Evolutionary conservation across 2,329 filamentous ascomycete genomes (phyloP).

Genomic region (Aspergillus phoenicis): DNA sequence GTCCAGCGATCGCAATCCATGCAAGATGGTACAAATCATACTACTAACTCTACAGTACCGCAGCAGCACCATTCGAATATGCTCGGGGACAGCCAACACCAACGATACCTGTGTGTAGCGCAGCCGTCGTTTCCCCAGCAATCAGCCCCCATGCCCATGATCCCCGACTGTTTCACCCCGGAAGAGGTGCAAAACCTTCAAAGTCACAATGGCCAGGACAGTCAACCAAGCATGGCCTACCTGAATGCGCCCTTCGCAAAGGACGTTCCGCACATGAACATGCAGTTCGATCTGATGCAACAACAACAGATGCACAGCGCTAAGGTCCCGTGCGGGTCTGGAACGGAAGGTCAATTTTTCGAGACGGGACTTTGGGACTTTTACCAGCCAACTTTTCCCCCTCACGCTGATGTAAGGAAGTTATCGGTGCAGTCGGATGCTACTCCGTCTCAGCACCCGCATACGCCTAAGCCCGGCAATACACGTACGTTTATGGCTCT

Average conservation of each 20-base stretch:
- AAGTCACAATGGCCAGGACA: conserved; percentile 41
- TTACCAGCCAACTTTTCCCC: conserved; percentile 28
- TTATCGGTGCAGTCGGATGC: conserved; percentile 44
- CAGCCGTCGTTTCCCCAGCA: conserved; percentile 45
- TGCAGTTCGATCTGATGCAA: conserved; percentile 32
- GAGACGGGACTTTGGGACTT: conserved; percentile 31
- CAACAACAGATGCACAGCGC: conserved; percentile 30
- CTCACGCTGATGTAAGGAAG: conserved; percentile 34
- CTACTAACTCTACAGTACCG: conserved; percentile 59
- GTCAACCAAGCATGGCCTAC: conserved; percentile 30
- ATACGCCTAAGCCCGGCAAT: conserved; percentile 65
- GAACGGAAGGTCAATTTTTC: conserved; percentile 25
- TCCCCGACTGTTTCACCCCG: conserved; percentile 32
- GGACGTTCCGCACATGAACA: conserved; percentile 27
- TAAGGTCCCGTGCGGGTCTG: conserved; percentile 22
- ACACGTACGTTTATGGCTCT: conserved; percentile 53
- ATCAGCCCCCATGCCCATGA: conserved; percentile 28
- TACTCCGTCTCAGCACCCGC: conserved; percentile 52
- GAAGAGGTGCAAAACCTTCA: conserved; percentile 36
- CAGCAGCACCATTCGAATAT: conserved; percentile 70
- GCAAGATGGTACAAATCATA: conserved; percentile 57
- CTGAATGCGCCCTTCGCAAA: conserved; percentile 24
- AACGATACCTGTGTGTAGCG: conserved; percentile 80
- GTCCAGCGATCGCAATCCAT: conserved; percentile 49
- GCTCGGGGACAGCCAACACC: conserved; percentile 89